Base-by-base conservation (phyloP, 2,329 filamentous ascomycete species). In the Amauroascus niger region DNA sequence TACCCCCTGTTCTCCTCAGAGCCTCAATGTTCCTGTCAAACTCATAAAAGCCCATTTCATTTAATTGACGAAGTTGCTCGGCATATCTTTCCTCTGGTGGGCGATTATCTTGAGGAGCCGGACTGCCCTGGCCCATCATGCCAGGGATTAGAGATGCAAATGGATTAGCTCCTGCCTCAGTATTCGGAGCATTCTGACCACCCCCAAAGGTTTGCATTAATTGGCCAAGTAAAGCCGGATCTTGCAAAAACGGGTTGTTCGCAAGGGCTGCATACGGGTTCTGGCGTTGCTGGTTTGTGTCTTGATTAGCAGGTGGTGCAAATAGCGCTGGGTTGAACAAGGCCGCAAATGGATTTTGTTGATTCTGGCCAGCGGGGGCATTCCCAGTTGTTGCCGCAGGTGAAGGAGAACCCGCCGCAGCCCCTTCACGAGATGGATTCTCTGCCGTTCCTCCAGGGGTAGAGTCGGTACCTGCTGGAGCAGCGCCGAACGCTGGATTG, bases 21-120 rank as follows among this genome's bases (percentile, higher is more conserved):
- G 93, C 93, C 53, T 86, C 83, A 30, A 98, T 82, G 62, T 98
- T 98, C 61, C 87, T 76, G 50, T 98, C 91, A 65, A 97, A 98
- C 66, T 98, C 90, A 67, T 83, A 95, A 72, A 98, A 98, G 2
- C 93, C 93, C 93, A 98, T 98, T 60, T 97, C 93, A 68, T 98
- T 98, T 58, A 98, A 74, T 72, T 97, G 89, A 56, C 88, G 79
- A 48, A 98, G 76, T 71, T 98, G 91, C 30, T 87, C 83, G 2
- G 87, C 89, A 63, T 95, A 98, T 55, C 88, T 78, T 71, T 97
- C 93, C 75, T 98, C 93, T 0, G 93, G 91, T 3, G 93, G 90
- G 58, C 91, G 80, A 64, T 79, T 95, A 71, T 98, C 93, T 2
- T 79, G 71, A 4, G 88, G 86, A 14, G 70, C 67, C 18, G 66